phyloP scores from a whole-genome alignment of 257 asterid species.

The Solanum raphanifolium region DNA sequence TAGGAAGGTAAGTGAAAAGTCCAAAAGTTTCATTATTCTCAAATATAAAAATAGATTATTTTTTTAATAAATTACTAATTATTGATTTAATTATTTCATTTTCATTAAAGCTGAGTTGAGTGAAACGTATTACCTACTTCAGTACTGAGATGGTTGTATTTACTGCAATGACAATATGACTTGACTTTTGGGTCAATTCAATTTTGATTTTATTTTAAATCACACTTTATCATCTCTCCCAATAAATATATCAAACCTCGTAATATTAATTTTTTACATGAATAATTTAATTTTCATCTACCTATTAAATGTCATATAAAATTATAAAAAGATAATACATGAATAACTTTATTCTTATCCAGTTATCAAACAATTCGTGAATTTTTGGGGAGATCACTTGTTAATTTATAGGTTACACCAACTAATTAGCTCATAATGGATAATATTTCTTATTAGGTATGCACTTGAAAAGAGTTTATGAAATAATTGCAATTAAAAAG shows the following conservation, averaged over 20 bases:
- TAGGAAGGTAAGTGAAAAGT: not conserved
- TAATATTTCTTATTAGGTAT: not conserved
- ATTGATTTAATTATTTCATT: not conserved
- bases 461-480: not conserved
- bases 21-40: not conserved
- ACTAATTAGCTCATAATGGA: not conserved
- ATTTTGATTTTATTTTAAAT: too few species aligned
- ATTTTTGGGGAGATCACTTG: not conserved
- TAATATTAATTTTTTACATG: too few species aligned
- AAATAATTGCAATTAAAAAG: not conserved
- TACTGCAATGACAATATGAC: not conserved
- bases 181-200: not conserved
- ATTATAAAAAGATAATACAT: too few species aligned
- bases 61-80: not conserved
- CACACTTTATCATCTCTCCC: too few species aligned
- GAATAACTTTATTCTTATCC: too few species aligned
- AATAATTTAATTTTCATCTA: too few species aligned
- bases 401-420: not conserved
- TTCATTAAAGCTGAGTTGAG: not conserved
- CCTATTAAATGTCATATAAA: too few species aligned
- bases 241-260: too few species aligned
- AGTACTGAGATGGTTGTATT: not conserved
- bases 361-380: too few species aligned
- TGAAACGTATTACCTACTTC: not conserved
- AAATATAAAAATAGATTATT: not conserved